Evolutionary conservation across 257 asterid species (phyloP), one percentile per base, ranked within the genome.

Genomic region (Salvia splendens): DNA sequence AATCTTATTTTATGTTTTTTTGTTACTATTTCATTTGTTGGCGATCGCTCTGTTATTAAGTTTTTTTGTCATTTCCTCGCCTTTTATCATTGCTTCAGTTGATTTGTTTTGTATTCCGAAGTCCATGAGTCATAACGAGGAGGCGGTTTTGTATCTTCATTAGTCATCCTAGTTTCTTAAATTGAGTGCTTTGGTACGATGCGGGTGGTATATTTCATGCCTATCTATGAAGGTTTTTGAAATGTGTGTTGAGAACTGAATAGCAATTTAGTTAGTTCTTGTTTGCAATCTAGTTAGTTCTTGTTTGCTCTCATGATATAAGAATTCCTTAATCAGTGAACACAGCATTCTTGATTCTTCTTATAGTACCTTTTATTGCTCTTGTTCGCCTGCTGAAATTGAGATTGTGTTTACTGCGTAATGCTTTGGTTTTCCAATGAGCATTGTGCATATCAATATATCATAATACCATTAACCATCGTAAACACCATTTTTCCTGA

Each of bases 341-440:
- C 30, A 24, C 30, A 24, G 30, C 30, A 24, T 24, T 24, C 30
- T 24, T 24, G 1, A 24, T 24, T 24, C 30, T 24, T 24, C 30
- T 24, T 24, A 24, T 24, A 20, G 24, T 20, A 24, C 30, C 30
- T 24, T 24, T 24, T 24, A 24, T 24, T 3, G 30, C 30, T 1
- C 30, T 24, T 24, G 30, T 24, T 24, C 30, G 2, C 30, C 30
- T 24, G 30, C 30, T 24, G 2, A 24, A 24, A 24, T 24, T 47
- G 6, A 60, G n/a, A 38, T 36, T 40, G 24, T 55, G 35, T 20
- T 32, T 68, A 15, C 24, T 46, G 58, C 50, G 49, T 15, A 61
- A 71, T 42, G 20, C 17, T 24, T 24, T 24, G 30, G 30, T 70
- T 30, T 30, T 17, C 28, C 49, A 24, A 24, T 24, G 45, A 48